Evolutionary conservation across 768 basidiomycete species (phyloP), one percentile per base, ranked within the genome.

Genomic region (Gautieria morchelliformis): DNA sequence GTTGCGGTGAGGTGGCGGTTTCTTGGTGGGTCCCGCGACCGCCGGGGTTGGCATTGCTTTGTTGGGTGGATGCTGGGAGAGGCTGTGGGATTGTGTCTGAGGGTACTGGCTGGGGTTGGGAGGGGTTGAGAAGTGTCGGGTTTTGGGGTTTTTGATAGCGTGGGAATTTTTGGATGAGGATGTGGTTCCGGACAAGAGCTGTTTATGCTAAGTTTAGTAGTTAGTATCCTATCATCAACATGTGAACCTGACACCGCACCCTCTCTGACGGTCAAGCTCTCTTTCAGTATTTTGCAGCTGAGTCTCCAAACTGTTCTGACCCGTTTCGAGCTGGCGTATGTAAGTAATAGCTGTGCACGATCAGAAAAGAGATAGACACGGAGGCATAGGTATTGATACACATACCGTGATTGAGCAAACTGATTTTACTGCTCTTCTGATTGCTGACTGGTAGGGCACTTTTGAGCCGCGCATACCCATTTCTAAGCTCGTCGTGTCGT

Each of bases 401-500:
- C 81, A 49, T 65, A 85, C 85, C 84, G 66, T 91, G 83, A 66
- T 94, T 92, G 63, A 95, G 79, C 58, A 93, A 75, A 61, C 85
- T 89, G 52, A 92, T 87, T 74, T 95, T 95, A 79, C 87, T 90
- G 8, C 89, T 85, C 78, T 93, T 90, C 79, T 93, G 90, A 75
- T 90, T 93, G 48, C 86, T 89, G 59, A 85, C 77, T 22, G 93
- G 93, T 63, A 95, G 83, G 56, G 84, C 85, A 65, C 90, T 87
- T 80, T 91, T 91, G 74, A 95, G 83, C 58, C 87, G 81, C 64
- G 84, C 81, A 72, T 93, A 95, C 60, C 90, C 92, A 58, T 94
- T 91, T 56, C 93, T 78, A 68, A 94, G 87, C 72, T 94, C 93
- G 65, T 93, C 91, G 40, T 93, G 82, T 63, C 93, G 81, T 63